Conservation (phyloP, 495 filamentous ascomycete species). For the Margaritispora aquatica region DNA sequence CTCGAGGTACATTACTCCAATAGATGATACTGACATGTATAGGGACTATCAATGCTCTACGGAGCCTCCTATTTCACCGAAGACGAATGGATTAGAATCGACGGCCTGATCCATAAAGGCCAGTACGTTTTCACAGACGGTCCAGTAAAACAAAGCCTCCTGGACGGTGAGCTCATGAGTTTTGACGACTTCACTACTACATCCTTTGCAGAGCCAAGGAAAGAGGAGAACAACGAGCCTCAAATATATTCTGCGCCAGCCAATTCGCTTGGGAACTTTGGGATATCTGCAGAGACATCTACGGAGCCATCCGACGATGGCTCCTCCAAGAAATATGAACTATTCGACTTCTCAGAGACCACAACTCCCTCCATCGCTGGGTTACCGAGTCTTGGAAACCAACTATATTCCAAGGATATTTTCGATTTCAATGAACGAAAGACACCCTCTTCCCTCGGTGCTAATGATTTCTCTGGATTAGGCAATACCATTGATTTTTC, state of each 20-base stretch:
- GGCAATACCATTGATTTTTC: neutral
- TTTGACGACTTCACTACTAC: constrained; percentile 14
- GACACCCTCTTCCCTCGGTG: neutral
- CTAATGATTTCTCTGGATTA: neutral
- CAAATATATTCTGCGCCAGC: neutral
- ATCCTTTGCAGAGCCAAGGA: neutral
- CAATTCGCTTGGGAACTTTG: too few relatives aligned
- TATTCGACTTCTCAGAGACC: constrained; percentile 12
- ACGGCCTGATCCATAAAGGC: constrained; percentile 20
- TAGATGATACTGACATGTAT: neutral
- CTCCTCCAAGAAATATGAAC: neutral
- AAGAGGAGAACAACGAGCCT: neutral
- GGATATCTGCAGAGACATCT: constrained; percentile 1
- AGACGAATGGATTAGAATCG: constrained; percentile 23
- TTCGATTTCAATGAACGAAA: neutral
- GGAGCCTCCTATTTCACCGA: constrained; percentile 23
- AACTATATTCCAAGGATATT: neutral
- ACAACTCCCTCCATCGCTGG: neutral
- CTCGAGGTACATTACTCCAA: neutral
- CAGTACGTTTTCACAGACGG: constrained; percentile 21
- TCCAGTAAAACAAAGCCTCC: constrained; percentile 7
- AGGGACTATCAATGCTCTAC: constrained; percentile 22
- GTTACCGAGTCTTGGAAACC: neutral
- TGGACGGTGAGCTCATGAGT: constrained; percentile 19
- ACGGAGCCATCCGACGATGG: constrained; percentile 10